Evolutionary conservation across 352 stramenopile species (phyloP).

Genomic region (Pythium myriotylum): DNA sequence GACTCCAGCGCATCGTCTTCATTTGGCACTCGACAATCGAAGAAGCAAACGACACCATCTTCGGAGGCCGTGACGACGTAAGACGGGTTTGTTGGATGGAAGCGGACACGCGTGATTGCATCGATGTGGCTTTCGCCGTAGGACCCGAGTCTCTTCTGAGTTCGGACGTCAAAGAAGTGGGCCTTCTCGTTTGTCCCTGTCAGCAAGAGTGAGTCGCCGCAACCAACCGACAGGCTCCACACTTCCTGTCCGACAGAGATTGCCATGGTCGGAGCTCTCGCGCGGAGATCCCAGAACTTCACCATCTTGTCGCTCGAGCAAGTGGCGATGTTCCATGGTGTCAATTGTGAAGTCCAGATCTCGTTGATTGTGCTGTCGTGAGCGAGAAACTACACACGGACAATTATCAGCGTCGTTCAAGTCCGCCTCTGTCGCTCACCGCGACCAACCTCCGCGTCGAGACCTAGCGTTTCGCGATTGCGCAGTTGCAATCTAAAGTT

Average conservation of each 20-base stretch:
- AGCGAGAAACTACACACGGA: conserved; percentile 49
- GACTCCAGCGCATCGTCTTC: conserved; percentile 90
- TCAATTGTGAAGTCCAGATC: conserved; percentile 68
- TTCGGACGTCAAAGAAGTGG: conserved; percentile 84
- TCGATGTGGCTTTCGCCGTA: conserved; percentile 91
- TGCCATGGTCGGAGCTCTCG: conserved; percentile 54
- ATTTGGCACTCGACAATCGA: conserved; percentile 79
- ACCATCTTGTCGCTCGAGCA: conserved; percentile 86
- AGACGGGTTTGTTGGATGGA: conserved; percentile 73
- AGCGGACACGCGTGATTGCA: conserved; percentile 86
- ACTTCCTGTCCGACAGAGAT: conserved; percentile 70
- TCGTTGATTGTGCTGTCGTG: conserved; percentile 84
- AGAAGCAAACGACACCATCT: conserved; percentile 91
- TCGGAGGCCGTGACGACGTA: conserved; percentile 91
- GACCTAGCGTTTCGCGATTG: conserved; percentile 64
- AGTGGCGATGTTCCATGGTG: conserved; percentile 71
- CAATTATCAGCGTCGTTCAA: too few species aligned
- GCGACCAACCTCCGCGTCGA: conserved; percentile 51
- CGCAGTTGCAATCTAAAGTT: conserved; percentile 70
- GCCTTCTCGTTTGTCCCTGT: conserved; percentile 74
- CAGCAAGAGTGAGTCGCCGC: conserved; percentile 75
- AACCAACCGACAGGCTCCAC: conserved; percentile 81
- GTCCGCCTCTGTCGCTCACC: too few species aligned
- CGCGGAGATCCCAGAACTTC: conserved; percentile 85
- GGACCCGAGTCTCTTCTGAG: conserved; percentile 58